phyloP scores from a whole-genome alignment of 176 grass and related monocot species.

The Stipa capillata region DNA sequence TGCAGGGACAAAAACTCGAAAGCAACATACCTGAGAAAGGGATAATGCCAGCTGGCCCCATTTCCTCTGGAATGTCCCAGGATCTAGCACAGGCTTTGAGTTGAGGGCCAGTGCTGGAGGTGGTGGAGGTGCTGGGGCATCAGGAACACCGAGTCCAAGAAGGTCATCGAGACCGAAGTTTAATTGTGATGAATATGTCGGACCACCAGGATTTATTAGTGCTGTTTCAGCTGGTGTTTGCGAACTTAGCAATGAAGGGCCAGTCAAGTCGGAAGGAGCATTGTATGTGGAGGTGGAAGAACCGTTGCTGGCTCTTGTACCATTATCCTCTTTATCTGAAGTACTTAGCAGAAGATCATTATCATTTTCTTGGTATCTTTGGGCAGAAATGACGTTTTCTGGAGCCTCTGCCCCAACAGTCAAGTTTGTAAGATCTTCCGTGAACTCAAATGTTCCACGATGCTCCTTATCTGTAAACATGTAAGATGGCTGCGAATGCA shows the following conservation, averaged over 20 bases:
- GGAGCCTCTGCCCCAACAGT: conserved; percentile 48
- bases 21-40: conserved; percentile 65
- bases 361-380: conserved; percentile 96
- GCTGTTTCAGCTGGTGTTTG: conserved; percentile 39
- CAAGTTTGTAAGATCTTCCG: conserved; percentile 76
- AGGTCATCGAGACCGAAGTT: conserved; percentile 85
- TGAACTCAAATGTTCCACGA: conserved; percentile 90
- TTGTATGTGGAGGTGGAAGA: conserved; percentile 64
- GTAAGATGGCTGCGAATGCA: conserved; percentile 84
- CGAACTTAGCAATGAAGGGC: conserved; percentile 58
- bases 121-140: conserved; percentile 30
- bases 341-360: conserved; percentile 96
- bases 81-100: conserved; percentile 75
- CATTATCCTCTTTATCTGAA: conserved; percentile 90
- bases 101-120: conserved; percentile 60
- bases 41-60: conserved; percentile 78
- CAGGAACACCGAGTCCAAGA: conserved; percentile 62
- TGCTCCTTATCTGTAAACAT: conserved; percentile 99
- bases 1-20: neutral
- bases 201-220: conserved; percentile 33
- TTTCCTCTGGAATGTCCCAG: conserved; percentile 91
- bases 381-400: conserved; percentile 64
- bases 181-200: conserved; percentile 31
- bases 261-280: conserved; percentile 81
- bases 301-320: conserved; percentile 43